Evolutionary conservation across 108 stramenopile species (phyloP), one percentile per base, ranked within the genome.

Genomic region (Skeletonema grethae): DNA sequence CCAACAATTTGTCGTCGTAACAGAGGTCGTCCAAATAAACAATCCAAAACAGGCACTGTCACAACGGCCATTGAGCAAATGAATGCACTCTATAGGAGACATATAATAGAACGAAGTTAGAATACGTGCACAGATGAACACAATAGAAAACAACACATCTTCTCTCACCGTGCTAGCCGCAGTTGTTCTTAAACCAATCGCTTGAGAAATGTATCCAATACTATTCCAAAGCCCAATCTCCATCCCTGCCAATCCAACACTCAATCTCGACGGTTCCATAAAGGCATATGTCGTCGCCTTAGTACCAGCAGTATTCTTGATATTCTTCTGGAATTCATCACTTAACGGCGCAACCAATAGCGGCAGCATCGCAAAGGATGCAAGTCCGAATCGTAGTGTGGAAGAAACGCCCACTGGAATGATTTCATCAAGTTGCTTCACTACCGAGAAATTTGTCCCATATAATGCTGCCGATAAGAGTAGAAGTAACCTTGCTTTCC

Each of bases 1-100:
- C 93, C 90, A 5, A 84, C 58, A 30, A 84, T 71, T 74, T 88
- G 80, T 7, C 82, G 80, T 20, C 68, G 31, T 6, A 72, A 55
- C 1, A 94, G 63, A 48, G 75, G 65, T 39, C 87, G 90, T 0
- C 86, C 90, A 28, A 88, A 76, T 4, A 91, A 25, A 34, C 69
- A 88, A 34, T 96, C 95, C n/a, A 97, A 57, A 16, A 96, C 55
- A 1, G 96, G 96, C 15, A 97, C 97, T 32, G 89, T 85, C 15
- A 97, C 91, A 18, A 97, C 96, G 4, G 95, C 93, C 66, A 97
- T 79, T 38, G 86, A 88, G 69, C 97, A 96, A 25, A 97, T 85
- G 80, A 97, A 97, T 55, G 96, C 95, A 28, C 89, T 88, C 70
- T 72, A 29, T 28, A 28, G 13, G 11, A 56, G 22, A 48, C 4